Conservation (phyloP, 345 rosid species). For the Aurinia saxatilis region DNA sequence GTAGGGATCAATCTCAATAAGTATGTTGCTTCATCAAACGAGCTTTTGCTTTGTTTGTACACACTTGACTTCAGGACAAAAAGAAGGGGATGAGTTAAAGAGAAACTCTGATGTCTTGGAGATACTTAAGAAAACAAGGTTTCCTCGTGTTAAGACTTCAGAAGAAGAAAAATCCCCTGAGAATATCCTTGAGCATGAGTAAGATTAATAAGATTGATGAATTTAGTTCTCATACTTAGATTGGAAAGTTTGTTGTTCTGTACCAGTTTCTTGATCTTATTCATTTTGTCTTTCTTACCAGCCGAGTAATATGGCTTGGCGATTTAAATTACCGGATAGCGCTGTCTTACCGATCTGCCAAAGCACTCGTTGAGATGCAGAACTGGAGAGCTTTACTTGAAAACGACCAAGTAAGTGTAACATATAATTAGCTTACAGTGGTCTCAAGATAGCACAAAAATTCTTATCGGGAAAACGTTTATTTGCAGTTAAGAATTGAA, state of each 20-base stretch:
- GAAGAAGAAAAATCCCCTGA: slow-evolving; percentile 80
- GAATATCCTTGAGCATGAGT: slow-evolving; percentile 95
- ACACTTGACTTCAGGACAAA: slow-evolving; percentile 32
- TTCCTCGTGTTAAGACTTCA: slow-evolving; percentile 58
- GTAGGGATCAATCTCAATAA: slow-evolving; percentile 94
- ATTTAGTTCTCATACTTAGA: neutral
- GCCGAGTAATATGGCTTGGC: slow-evolving; percentile 98
- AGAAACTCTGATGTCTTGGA: slow-evolving; percentile 37
- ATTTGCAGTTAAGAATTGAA: slow-evolving; percentile 73
- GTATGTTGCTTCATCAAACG: slow-evolving; percentile 77
- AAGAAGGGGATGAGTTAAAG: slow-evolving; percentile 33
- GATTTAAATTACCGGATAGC: slow-evolving; percentile 96
- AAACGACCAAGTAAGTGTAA: slow-evolving; percentile 72
- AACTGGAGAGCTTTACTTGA: slow-evolving; percentile 94
- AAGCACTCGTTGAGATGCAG: slow-evolving; percentile 99
- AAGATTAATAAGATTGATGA: slow-evolving; percentile 60
- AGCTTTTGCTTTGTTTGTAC: slow-evolving; percentile 35
- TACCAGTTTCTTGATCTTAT: neutral
- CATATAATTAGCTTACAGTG: neutral
- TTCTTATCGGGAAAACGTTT: neutral
- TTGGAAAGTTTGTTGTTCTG: neutral
- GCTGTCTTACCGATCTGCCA: slow-evolving; percentile 91
- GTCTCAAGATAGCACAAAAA: neutral
- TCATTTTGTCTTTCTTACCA: slow-evolving; percentile 22
- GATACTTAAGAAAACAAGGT: slow-evolving; percentile 34